Conservation (phyloP, 2,329 filamentous ascomycete species). For the Epichloe bromicola region DNA sequence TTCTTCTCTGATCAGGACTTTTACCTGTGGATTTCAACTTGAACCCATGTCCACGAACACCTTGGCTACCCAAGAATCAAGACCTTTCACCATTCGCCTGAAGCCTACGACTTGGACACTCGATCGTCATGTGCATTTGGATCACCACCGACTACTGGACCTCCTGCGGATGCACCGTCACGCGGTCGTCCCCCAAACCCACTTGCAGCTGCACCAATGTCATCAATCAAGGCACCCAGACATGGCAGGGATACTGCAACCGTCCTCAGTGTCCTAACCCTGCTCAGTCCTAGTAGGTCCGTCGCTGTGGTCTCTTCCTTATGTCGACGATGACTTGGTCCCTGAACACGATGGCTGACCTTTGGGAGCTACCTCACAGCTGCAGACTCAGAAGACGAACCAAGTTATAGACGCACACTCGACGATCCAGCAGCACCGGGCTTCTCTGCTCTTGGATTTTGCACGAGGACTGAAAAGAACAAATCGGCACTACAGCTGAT, state of each 20-base stretch:
- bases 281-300: constrained; percentile 5
- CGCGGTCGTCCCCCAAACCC: constrained; percentile 14
- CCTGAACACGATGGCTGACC: neutral
- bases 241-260: constrained; percentile 20
- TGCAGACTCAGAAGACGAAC: constrained; percentile 7
- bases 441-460: neutral
- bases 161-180: constrained; percentile 19
- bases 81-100: neutral
- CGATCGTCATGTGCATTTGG: constrained; percentile 22
- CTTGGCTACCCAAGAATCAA: neutral
- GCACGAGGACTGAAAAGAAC: neutral
- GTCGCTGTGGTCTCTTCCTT: neutral
- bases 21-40: neutral
- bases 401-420: constrained; percentile 13
- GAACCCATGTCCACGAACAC: neutral
- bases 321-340: neutral
- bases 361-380: neutral
- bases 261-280: constrained; percentile 20
- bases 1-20: neutral
- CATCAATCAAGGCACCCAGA: constrained; percentile 16
- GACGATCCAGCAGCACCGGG: constrained; percentile 3
- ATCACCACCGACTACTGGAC: constrained; percentile 19
- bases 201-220: constrained; percentile 16
- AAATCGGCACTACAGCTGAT: neutral
- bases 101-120: neutral